phyloP scores from a whole-genome alignment of 106 monocot genomes.

The Cymbidium sinense region DNA sequence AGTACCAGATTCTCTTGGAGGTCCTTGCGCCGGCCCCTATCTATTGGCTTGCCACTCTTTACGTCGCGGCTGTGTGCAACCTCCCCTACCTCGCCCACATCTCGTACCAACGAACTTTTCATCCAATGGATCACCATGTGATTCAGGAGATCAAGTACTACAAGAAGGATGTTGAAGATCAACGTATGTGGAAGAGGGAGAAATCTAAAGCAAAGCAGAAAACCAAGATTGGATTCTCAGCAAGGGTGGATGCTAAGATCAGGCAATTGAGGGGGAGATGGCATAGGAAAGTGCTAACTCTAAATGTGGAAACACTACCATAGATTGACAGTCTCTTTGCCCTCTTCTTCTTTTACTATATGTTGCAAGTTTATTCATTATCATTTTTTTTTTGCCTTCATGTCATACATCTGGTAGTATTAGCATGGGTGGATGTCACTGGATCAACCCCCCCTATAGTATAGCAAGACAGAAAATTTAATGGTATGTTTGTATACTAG shows the following conservation, averaged over 20 bases:
- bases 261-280: slow-evolving; percentile 32
- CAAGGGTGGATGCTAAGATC: slow-evolving; percentile 63
- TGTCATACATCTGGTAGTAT: background rate
- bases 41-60: slow-evolving; percentile 37
- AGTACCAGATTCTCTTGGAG: slow-evolving; percentile 39
- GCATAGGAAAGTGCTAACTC: slow-evolving; percentile 25
- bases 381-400: background rate
- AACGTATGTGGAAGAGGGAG: slow-evolving; percentile 64
- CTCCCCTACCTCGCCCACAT: slow-evolving; percentile 54
- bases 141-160: slow-evolving; percentile 71
- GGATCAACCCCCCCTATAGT: background rate
- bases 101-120: slow-evolving; percentile 40
- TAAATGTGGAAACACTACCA: slow-evolving; percentile 21
- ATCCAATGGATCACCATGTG: slow-evolving; percentile 70
- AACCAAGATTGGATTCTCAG: slow-evolving; percentile 60
- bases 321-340: background rate
- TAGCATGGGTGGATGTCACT: background rate
- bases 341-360: background rate
- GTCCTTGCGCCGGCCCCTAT: slow-evolving; percentile 43
- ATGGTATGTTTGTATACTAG: background rate
- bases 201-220: slow-evolving; percentile 45
- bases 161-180: slow-evolving; percentile 58
- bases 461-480: background rate
- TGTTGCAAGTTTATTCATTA: background rate
- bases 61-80: slow-evolving; percentile 39